Evolutionary conservation across 345 rosid genomes (phyloP).

Genomic region (Eucalyptus cloeziana): DNA sequence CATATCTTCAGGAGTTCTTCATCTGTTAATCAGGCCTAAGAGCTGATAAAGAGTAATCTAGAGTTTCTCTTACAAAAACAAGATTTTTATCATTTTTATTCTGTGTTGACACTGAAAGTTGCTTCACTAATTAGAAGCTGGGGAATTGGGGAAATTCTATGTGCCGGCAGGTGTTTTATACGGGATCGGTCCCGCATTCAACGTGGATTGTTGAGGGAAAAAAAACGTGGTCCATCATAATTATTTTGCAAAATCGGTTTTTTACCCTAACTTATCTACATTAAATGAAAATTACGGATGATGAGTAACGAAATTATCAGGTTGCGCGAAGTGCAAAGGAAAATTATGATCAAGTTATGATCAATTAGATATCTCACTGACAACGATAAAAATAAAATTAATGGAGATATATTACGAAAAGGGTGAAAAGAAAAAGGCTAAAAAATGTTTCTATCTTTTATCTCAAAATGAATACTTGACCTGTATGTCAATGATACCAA

Average conservation of each 20-base stretch:
- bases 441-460: neutral
- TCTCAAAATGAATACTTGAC: neutral
- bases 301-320: neutral
- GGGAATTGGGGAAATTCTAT: neutral
- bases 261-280: neutral
- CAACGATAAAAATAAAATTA: neutral
- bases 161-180: neutral
- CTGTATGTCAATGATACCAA: neutral
- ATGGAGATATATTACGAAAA: neutral
- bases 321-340: neutral
- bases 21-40: neutral
- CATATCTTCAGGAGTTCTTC: neutral
- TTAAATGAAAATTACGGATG: neutral
- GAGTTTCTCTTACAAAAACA: neutral
- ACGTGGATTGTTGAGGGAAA: fast-evolving
- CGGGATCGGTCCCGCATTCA: neutral
- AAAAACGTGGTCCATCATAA: neutral
- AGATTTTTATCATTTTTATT: neutral
- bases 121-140: neutral
- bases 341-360: fast-evolving
- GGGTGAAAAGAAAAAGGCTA: neutral
- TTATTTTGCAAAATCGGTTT: neutral
- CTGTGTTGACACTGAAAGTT: neutral
- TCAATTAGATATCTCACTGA: neutral
- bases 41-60: fast-evolving